Evolutionary conservation across 1,284 basidiomycete species (phyloP), one percentile per base, ranked within the genome.

Genomic region (Leccinum solheimii): DNA sequence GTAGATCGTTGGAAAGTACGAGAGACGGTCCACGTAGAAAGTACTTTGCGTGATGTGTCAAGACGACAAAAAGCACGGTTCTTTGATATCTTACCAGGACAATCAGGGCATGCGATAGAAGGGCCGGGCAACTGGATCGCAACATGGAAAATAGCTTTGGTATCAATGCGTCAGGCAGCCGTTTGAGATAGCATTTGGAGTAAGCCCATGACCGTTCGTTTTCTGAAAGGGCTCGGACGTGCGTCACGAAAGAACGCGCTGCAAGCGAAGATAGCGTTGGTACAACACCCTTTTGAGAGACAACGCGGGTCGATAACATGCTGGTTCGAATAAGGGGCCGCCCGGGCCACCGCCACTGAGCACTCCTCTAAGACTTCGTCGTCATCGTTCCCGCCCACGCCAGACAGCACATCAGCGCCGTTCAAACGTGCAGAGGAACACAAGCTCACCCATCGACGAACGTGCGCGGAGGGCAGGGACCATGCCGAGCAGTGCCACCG

Each of bases 21-120:
- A 89, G 71, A 2, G 80, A 76, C 14, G 73, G 67, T 0, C 87
- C 86, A n/a, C 84, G 81, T 40, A 89, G 65, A 66, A 90, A 85
- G 68, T 84, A 80, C 86, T 89, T 65, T 23, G 30, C n/a, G 9
- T n/a, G 16, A 43, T 7, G 14, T 14, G 10, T 50, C 14, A 63
- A 48, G 40, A 48, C 6, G 55, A 16, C 4, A 43, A 26, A 13
- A n/a, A 55, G 7, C 1, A 54, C 9, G 9, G 7, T 27, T 30
- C 60, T 40, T 19, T 30, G 54, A 32, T 5, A 59, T 65, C 81
- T 61, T 68, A 87, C 87, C 64, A 84, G 77, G 43, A 79, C 76
- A 36, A 90, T 85, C 16, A 88, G 75, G 14, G 80, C 81, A 65
- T 85, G 80, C 14, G 73, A 78, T 36, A 89, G 75, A 56, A 81